Conservation (phyloP, 306 rosid species). For the Ormosia semicastrata region DNA sequence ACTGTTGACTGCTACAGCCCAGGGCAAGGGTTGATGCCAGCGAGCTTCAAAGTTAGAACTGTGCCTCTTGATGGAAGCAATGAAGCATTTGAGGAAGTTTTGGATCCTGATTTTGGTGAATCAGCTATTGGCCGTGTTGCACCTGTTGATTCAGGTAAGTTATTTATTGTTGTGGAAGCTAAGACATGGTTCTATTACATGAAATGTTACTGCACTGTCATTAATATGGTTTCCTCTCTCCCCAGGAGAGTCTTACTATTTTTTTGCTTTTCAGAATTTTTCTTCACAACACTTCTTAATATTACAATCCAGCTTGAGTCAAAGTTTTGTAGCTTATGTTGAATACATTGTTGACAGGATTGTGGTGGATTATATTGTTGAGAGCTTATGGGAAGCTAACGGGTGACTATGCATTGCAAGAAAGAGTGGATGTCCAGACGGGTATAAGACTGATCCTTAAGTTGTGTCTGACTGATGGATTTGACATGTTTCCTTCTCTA, state of each 20-base stretch:
- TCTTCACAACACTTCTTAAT: neutral
- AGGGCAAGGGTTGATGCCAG: constrained; percentile 96
- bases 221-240: neutral
- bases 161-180: neutral
- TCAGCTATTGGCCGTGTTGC: constrained; percentile 97
- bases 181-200: neutral
- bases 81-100: constrained; percentile 76
- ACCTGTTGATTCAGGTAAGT: constrained; percentile 87
- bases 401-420: constrained; percentile 80
- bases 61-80: constrained; percentile 70
- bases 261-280: neutral
- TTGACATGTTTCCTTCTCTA: constrained; percentile 94
- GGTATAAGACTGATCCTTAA: constrained; percentile 83
- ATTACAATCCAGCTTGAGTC: neutral
- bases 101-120: constrained; percentile 96
- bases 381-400: constrained; percentile 96
- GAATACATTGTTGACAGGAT: constrained; percentile 45
- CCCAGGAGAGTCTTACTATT: neutral
- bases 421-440: constrained; percentile 89
- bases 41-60: constrained; percentile 80
- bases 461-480: constrained; percentile 79
- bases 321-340: neutral
- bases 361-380: constrained; percentile 94
- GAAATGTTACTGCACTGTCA: neutral
- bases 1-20: constrained; percentile 91